Evolutionary conservation across 2,329 filamentous ascomycete species (phyloP), one percentile per base, ranked within the genome.

Genomic region (Calonectria henricotiae): DNA sequence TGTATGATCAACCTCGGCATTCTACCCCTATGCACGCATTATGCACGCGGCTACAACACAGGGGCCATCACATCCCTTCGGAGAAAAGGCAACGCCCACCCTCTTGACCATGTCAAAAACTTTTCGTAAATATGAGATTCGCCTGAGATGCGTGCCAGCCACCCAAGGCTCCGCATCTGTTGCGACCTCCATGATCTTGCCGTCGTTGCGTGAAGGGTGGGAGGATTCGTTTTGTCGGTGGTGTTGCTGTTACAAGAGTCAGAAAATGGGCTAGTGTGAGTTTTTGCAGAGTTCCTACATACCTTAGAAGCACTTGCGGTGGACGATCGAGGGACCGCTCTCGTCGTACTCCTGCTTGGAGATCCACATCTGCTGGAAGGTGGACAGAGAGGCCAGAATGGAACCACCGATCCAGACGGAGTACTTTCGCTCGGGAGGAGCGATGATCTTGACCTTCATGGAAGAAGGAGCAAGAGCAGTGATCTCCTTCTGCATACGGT

Each of bases 301-400:
- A 92, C 91, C 92, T 98, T 98, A 98, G 93, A 98, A 98, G 94
- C 96, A 98, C 94, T 98, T 98, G 93, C 95, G 94, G 93, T 98
- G 96, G 83, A 98, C 96, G 84, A 98, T 98, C 83, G 95, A 98
- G 82, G 96, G 96, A 89, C 96, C 96, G 87, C 93, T 96, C 94
- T 98, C 96, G 90, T 99, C 96, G 92, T 98, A 98, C 91, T 98
- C 96, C 90, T 99, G 96, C 95, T 99, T 99, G 82, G 96, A 99
- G 92, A 99, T 98, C 96, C 96, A 99, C 96, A 99, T 99, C 90
- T 99, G 96, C 91, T 99, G 96, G 96, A 99, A 99, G 87, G 96
- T 99, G 80, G 96, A 99, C 82, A 99, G 94, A 77, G 96, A 99
- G 81, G 96, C 96, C 83, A 99, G 89, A 89, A 99, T 99, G 87